phyloP scores from a whole-genome alignment of 2,329 filamentous ascomycete species.

The Cercospora nicotianae region DNA sequence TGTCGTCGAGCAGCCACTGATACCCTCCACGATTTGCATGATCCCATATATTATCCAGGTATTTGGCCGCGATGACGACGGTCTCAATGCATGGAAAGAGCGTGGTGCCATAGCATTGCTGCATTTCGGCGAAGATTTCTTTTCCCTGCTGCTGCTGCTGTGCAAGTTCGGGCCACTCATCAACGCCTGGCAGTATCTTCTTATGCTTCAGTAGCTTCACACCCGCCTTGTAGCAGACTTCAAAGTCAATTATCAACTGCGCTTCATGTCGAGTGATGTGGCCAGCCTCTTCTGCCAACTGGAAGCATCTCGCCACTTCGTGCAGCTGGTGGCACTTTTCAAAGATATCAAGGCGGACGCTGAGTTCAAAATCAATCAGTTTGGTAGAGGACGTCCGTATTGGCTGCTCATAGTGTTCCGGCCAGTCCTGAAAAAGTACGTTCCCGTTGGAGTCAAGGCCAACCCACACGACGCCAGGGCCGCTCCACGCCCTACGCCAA shows the following conservation, averaged over 20 bases:
- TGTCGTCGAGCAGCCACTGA: neutral
- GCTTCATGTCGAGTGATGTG: neutral
- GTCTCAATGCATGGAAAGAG: neutral
- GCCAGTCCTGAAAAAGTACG: neutral
- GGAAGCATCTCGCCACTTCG: neutral
- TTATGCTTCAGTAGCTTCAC: neutral
- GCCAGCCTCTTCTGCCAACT: neutral
- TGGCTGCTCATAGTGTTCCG: neutral
- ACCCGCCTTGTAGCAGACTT: neutral
- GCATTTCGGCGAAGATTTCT: neutral
- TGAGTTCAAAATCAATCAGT: neutral
- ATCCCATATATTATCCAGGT: neutral
- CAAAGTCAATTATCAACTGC: neutral
- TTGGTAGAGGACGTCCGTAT: neutral
- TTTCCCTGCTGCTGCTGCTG: neutral
- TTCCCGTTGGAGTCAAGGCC: neutral
- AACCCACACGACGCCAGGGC: neutral
- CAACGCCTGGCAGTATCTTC: neutral
- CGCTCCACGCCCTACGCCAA: neutral
- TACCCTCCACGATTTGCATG: neutral
- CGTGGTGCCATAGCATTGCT: neutral
- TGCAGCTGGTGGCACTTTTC: neutral
- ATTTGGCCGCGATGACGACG: neutral
- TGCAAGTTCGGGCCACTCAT: neutral
- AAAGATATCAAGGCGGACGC: neutral